Conservation (phyloP, 176 grass and related monocot genomes). For the Avena insularis region DNA sequence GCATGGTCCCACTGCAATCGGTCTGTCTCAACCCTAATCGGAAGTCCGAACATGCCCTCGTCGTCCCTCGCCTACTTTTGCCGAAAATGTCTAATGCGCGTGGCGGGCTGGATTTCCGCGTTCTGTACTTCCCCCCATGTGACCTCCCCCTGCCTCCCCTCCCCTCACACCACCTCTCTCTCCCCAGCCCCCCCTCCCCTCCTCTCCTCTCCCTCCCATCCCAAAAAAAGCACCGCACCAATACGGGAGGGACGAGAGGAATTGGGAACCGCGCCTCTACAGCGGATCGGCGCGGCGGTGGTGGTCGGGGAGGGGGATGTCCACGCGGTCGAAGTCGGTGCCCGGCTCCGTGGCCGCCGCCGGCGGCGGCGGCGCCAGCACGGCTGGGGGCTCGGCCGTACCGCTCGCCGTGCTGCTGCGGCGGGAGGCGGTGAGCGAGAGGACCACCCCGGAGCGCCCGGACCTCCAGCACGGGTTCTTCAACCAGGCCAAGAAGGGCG, state of each 20-base stretch:
- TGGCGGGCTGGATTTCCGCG: slow-evolving; percentile 64
- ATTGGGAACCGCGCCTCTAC: slow-evolving; percentile 13
- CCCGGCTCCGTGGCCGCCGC: slow-evolving; percentile 19
- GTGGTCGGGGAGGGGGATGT: slow-evolving; percentile 38
- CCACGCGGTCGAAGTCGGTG: slow-evolving; percentile 46
- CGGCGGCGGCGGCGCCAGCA: not conserved
- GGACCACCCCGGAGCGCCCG: slow-evolving; percentile 42
- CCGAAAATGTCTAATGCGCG: slow-evolving; percentile 53
- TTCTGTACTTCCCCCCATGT: slow-evolving; percentile 48
- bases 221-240: slow-evolving; percentile 35
- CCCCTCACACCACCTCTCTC: not conserved
- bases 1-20: too few species aligned
- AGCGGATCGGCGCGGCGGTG: slow-evolving; percentile 29
- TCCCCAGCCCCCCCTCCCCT: not conserved
- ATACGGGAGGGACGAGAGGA: slow-evolving; percentile 19
- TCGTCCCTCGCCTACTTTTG: slow-evolving; percentile 23
- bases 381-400: slow-evolving; percentile 30
- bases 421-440: slow-evolving; percentile 55
- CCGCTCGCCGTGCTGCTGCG: slow-evolving; percentile 67
- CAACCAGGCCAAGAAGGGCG: slow-evolving; percentile 92
- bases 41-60: slow-evolving; percentile 2
- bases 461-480: slow-evolving; percentile 50
- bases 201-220: not conserved
- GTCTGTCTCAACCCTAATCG: too few species aligned
- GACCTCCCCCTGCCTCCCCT: slow-evolving; percentile 9